Evolutionary conservation across 1,139 yeast species (phyloP).

Genomic region (Yamadazyma diospyri): DNA sequence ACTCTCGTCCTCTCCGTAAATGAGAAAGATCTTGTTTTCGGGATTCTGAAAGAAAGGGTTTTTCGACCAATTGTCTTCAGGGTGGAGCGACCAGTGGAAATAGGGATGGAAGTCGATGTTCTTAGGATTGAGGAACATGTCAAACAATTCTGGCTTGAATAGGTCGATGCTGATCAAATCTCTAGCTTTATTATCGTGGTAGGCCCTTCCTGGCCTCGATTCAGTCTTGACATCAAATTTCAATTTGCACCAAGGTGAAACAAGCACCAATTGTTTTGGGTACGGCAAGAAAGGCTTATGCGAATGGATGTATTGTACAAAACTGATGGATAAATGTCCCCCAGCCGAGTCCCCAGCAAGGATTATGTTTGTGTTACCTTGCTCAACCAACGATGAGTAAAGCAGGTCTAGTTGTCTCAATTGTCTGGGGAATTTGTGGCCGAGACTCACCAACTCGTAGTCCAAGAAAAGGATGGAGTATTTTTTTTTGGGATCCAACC

Average conservation of each 20-base stretch:
- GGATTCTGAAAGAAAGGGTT: constrained; percentile 28
- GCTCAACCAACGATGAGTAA: constrained; percentile 26
- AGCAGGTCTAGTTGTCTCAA: constrained; percentile 30
- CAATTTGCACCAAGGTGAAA: constrained; percentile 36
- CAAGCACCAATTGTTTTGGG: constrained; percentile 31
- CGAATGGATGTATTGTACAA: constrained; percentile 25
- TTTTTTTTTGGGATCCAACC: constrained; percentile 26
- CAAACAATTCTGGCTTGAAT: constrained; percentile 7
- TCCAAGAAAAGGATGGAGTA: constrained; percentile 34
- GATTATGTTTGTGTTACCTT: constrained; percentile 29
- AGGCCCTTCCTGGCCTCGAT: constrained; percentile 28
- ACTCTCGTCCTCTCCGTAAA: constrained; percentile 43
- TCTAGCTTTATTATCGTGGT: constrained; percentile 26
- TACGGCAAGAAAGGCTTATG: constrained; percentile 15
- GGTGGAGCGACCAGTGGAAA: constrained; percentile 16
- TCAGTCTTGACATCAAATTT: constrained; percentile 14
- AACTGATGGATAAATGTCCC: constrained; percentile 32
- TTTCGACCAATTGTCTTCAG: constrained; percentile 29
- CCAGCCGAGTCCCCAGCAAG: constrained; percentile 45
- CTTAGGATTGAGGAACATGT: constrained; percentile 7
- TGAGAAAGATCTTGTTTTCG: constrained; percentile 24
- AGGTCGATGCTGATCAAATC: constrained; percentile 27
- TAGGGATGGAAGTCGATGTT: constrained; percentile 11
- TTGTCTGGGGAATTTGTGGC: constrained; percentile 34
- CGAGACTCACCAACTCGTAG: constrained; percentile 34